phyloP scores from a whole-genome alignment of 2,329 filamentous ascomycete genomes.

The Claviceps cyperi region DNA sequence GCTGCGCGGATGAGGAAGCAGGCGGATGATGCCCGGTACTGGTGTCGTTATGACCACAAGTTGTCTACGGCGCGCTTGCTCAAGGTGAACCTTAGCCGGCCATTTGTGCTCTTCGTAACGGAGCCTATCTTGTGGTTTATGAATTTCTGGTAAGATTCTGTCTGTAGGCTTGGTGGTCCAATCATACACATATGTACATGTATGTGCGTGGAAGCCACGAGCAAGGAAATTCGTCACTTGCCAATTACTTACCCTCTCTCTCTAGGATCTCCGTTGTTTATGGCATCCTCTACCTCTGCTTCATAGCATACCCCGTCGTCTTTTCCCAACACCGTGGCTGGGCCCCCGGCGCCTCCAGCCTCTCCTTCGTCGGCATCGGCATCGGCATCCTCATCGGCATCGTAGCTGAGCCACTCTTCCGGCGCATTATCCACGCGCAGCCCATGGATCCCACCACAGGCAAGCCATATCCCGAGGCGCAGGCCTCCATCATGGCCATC shows the following conservation, averaged over 20 bases:
- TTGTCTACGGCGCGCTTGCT: conserved; percentile 50
- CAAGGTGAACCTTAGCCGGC: conserved; percentile 61
- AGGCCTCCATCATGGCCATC: conserved; percentile 66
- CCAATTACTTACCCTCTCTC: background rate
- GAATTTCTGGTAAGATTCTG: conserved; percentile 40
- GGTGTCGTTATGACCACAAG: conserved; percentile 66
- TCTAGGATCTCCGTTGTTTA: conserved; percentile 67
- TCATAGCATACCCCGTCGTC: conserved; percentile 79
- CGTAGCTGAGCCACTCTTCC: conserved; percentile 53
- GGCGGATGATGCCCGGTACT: conserved; percentile 57
- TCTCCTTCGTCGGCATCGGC: conserved; percentile 63
- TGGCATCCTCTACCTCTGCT: conserved; percentile 77
- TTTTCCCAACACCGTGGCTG: conserved; percentile 64
- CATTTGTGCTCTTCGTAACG: conserved; percentile 60
- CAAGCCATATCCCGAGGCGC: conserved; percentile 61
- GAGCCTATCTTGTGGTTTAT: conserved; percentile 72
- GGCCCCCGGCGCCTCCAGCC: conserved; percentile 56
- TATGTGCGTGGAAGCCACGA: too few species aligned
- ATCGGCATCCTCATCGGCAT: conserved; percentile 49
- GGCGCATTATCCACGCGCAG: conserved; percentile 64
- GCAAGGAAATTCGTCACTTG: too few species aligned
- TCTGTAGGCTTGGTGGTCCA: background rate
- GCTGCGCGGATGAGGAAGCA: conserved; percentile 50
- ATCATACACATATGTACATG: too few species aligned
- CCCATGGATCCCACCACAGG: conserved; percentile 62